These are phyloP conservation scores for Ophiostoma sp. DNA, from an alignment of 2,329 filamentous ascomycete genomes.

Conservation along the genomic window DNA sequence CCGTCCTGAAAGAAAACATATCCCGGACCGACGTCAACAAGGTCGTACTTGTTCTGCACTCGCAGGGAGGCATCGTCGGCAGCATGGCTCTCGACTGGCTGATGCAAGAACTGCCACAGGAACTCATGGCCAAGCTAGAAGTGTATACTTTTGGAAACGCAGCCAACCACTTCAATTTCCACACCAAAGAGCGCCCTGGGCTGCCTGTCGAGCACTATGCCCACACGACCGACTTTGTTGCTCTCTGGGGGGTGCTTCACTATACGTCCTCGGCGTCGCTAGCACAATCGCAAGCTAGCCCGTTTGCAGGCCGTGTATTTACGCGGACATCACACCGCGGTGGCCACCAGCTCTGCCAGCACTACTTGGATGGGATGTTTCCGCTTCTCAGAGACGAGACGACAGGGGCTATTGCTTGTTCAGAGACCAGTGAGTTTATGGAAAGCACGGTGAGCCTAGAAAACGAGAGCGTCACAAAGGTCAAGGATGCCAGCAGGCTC, in stretches of 20 bases:
- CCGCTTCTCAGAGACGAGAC: constrained; percentile 43
- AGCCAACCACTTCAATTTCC: constrained; percentile 80
- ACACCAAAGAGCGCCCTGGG: constrained; percentile 34
- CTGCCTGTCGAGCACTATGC: constrained; percentile 68
- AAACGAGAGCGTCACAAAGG: constrained; percentile 37
- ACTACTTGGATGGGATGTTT: constrained; percentile 60
- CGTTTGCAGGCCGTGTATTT: constrained; percentile 58
- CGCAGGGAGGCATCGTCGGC: constrained; percentile 71
- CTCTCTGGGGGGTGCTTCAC: constrained; percentile 67
- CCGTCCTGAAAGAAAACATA: constrained; percentile 57
- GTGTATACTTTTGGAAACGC: constrained; percentile 75
- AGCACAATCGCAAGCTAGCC: constrained; percentile 31
- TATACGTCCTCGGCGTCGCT: constrained; percentile 45
- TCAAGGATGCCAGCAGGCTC: constrained; percentile 57
- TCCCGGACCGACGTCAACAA: constrained; percentile 59
- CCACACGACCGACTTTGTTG: constrained; percentile 67
- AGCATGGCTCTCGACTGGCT: constrained; percentile 72
- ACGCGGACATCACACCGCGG: constrained; percentile 46
- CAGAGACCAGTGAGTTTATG: constrained; percentile 48
- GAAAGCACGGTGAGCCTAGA: constrained; percentile 39
- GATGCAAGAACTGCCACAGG: constrained; percentile 62
- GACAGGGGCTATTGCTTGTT: constrained; percentile 37
- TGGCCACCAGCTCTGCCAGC: constrained; percentile 56
- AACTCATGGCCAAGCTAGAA: constrained; percentile 63
- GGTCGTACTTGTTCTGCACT: constrained; percentile 69